Percentiles rank a stretch among this genome's conserved stretches.
Evolutionary conservation across 2,329 filamentous ascomycete species (phyloP).

Genomic region (Sphaerulina musiva): DNA sequence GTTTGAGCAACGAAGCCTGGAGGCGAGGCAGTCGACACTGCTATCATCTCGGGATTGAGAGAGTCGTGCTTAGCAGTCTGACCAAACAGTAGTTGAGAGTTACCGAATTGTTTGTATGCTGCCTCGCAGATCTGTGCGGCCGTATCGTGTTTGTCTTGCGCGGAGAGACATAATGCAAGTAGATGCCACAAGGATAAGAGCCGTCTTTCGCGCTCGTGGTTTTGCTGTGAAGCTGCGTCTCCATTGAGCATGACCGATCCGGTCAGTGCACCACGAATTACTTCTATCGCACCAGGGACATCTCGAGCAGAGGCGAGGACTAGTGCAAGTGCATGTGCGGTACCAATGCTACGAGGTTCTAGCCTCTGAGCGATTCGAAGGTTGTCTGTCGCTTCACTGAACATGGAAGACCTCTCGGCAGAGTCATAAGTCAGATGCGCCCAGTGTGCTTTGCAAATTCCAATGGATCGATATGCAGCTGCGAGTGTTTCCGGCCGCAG

Average conservation of each 20-base stretch:
- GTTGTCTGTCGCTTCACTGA: constrained; percentile 68
- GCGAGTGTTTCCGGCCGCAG: constrained; percentile 59
- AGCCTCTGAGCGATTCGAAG: constrained; percentile 53
- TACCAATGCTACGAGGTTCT: constrained; percentile 54
- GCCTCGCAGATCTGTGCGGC: constrained; percentile 80
- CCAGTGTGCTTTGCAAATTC: constrained; percentile 80
- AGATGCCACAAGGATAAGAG: constrained; percentile 88
- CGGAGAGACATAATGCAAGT: constrained; percentile 75
- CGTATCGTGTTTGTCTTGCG: constrained; percentile 74
- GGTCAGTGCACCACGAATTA: constrained; percentile 66
- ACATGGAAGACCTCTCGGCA: constrained; percentile 61
- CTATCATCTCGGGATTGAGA: constrained; percentile 19
- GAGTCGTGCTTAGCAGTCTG: constrained; percentile 41
- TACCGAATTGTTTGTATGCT: constrained; percentile 82
- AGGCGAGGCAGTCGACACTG: constrained; percentile 13
- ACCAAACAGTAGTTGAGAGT: constrained; percentile 63
- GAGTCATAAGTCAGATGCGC: constrained; percentile 71
- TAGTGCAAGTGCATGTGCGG: constrained; percentile 73
- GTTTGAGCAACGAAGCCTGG: constrained; percentile 66
- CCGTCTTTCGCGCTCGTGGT: constrained; percentile 48
- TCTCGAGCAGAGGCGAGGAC: constrained; percentile 84
- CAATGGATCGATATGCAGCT: constrained; percentile 74
- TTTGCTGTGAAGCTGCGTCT: constrained; percentile 9
- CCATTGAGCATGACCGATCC: constrained; percentile 17
- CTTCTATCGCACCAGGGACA: constrained; percentile 70